Evolutionary conservation across 2,329 filamentous ascomycete species (phyloP).

Genomic region (Fusarium circinatum): DNA sequence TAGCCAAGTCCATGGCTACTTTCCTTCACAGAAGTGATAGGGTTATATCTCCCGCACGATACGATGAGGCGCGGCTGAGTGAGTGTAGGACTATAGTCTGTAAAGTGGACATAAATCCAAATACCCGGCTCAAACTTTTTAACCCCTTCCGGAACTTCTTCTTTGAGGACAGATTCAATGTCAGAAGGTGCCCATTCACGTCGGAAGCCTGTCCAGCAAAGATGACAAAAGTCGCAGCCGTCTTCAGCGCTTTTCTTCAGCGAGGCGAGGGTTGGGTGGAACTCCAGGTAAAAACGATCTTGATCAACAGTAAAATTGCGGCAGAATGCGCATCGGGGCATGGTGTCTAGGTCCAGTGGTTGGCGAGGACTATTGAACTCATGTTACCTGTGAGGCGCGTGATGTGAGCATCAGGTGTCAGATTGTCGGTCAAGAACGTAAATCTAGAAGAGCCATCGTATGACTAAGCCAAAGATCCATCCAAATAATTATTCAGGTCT

Average conservation of each 20-base stretch:
- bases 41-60: background rate
- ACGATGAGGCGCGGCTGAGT: background rate
- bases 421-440: background rate
- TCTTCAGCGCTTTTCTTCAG: background rate
- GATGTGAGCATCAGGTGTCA: no score
- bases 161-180: background rate
- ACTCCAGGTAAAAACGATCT: background rate
- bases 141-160: background rate
- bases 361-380: background rate
- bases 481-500: rapidly evolving
- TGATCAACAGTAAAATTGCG: background rate
- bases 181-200: background rate
- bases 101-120: constrained; percentile 15
- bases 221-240: constrained; percentile 11
- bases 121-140: background rate
- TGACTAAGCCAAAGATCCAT: background rate
- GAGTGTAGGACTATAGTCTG: background rate
- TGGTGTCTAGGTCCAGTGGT: background rate
- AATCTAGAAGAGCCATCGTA: no score
- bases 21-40: background rate
- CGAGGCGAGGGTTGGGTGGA: background rate
- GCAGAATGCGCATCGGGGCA: background rate
- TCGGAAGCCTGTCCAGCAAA: constrained; percentile 13
- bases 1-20: background rate
- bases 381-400: no score